Base-by-base conservation (phyloP, 352 stramenopile species). In the Phytophthora fragariaefolia region DNA sequence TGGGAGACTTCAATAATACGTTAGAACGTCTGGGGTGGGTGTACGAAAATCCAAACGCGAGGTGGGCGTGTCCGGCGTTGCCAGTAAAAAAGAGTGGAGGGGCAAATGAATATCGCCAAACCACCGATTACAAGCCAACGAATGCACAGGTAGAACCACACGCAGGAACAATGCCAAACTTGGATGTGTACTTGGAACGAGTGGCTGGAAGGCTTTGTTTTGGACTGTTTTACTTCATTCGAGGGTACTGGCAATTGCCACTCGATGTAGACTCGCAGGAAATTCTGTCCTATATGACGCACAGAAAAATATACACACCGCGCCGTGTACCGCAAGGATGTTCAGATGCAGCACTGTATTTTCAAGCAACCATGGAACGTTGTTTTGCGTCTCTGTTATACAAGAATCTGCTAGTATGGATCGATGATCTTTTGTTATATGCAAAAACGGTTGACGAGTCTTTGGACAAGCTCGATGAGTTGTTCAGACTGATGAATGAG, bases 341-440 rank as follows among this genome's bases (percentile, higher is more conserved):
- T 18, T 42, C 26, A 6, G 28, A 55, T n/a, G 48, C 48, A 42
- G 48, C 46, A 32, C 36, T 52, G 46, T 36, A 30, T 36, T 36
- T 52, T 24, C 46, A 52, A 20, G 6, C 46, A 5, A 62, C 42
- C n/a, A 62, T 62, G 17, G 20, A 62, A 20, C 23, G 10, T n/a
- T 54, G 53, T 15, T 45, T 62, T 20, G 26, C 9, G 17, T 15
- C 18, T 12, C 18, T 62, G 26, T 27, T 62, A 6, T 22, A 62
- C 26, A 42, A 62, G n/a, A 26, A 50, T 23, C 27, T 73, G 9
- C 22, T 79, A 4, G 32, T 73, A 1, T 80, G 72, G 58, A 67
- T 77, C 20, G 67, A 76, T 34, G 63, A 76, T 46, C 22, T 79
- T 1, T 54, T 80, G 0, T 18, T 76, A 2, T 73, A 61, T 56